Percentiles rank a stretch among this genome's conserved stretches.
These are phyloP conservation scores for Phyllostachys edulis DNA, from an alignment of 176 grass and related monocot genomes.

Conservation along the genomic window DNA sequence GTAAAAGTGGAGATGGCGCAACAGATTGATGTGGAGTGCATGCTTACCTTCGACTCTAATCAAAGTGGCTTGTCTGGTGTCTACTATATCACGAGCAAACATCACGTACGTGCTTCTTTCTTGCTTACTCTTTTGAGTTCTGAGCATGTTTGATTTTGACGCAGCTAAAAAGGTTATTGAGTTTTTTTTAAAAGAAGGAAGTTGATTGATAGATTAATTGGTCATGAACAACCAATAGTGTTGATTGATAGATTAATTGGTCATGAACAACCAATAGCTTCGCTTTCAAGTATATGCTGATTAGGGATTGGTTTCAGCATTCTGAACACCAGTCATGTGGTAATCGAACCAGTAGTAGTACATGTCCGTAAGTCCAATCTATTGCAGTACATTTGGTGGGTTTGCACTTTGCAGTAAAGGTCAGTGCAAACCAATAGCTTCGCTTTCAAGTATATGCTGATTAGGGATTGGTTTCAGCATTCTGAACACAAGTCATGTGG, in stretches of 20 bases:
- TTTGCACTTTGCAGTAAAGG: no score
- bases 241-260: background rate
- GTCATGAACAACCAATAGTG: background rate
- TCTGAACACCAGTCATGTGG: background rate
- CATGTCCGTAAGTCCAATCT: background rate
- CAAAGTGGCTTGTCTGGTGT: background rate
- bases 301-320: background rate
- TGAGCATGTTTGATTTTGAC: background rate
- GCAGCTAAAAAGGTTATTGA: no score
- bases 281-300: background rate
- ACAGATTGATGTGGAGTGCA: background rate
- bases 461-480: background rate
- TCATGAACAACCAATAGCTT: background rate
- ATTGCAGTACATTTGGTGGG: background rate
- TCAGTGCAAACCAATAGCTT: background rate
- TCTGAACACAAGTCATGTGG: background rate
- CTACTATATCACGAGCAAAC: background rate
- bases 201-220: background rate
- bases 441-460: background rate
- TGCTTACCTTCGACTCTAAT: slow-evolving; percentile 39
- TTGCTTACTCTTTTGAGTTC: background rate
- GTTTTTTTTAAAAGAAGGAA: background rate
- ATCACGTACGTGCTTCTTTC: background rate
- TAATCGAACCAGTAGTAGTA: background rate
- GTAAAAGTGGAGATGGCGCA: background rate